Evolutionary conservation across 2,329 filamentous ascomycete species (phyloP).

Genomic region (Arthroderma sp.): DNA sequence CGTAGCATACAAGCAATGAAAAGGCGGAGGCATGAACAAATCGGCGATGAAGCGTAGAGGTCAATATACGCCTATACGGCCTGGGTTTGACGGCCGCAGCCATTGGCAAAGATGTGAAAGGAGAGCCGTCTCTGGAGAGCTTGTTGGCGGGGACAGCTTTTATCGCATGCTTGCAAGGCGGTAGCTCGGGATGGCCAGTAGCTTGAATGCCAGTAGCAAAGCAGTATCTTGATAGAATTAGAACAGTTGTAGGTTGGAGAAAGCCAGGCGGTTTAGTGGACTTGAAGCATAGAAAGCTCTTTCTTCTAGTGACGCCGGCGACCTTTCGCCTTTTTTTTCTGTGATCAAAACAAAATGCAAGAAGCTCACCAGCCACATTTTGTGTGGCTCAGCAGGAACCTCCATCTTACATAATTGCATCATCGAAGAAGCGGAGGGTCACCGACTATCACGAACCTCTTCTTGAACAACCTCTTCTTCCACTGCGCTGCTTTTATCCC

Average conservation of each 20-base stretch:
- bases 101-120: slow-evolving; percentile 17
- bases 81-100: slow-evolving; percentile 23
- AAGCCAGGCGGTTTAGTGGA: no score
- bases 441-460: no score
- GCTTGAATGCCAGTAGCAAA: background rate
- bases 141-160: background rate
- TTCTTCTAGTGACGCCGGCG: no score
- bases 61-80: slow-evolving; percentile 76
- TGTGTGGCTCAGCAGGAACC: background rate
- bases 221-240: background rate
- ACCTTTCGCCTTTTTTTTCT: slow-evolving; percentile 1
- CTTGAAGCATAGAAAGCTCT: background rate
- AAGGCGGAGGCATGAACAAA: slow-evolving; percentile 67
- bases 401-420: no score
- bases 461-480: no score
- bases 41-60: slow-evolving; percentile 72
- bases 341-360: background rate
- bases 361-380: background rate
- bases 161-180: slow-evolving; percentile 5
- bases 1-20: slow-evolving; percentile 58
- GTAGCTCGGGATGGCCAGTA: background rate
- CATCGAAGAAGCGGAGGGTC: no score
- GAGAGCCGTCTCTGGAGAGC: background rate
- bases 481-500: no score
- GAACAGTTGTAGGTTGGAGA: background rate